Base-by-base conservation (phyloP, 2,329 filamentous ascomycete genomes). In the Ophiostoma himal-ulmi region DNA sequence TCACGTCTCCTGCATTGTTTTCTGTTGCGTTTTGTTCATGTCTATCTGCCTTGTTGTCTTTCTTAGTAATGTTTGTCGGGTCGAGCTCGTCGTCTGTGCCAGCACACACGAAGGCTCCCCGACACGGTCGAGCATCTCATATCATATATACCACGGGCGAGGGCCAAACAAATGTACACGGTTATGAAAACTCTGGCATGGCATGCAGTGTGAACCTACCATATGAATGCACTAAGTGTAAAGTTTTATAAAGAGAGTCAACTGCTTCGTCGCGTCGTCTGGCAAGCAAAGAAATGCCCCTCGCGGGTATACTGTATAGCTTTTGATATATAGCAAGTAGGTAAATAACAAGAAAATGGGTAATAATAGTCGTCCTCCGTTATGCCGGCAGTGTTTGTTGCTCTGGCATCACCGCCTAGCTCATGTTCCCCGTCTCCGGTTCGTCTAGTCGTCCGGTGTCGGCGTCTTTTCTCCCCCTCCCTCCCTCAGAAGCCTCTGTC, bases 271-370 rank as follows among this genome's bases (percentile, higher is more conserved):
- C 37, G 39, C 14, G 39, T 30, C 30, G 30, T 10, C 37, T 13
- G 37, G 13, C 52, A 60, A 62, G 14, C 30, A 37, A 37, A 37
- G 5, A n/a, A 64, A 60, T 30, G 22, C 7, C 60, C 60, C 60
- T 64, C 10, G 60, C 60, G 60, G 60, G 60, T 17, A 22, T 36
- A 22, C 26, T 37, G 60, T 64, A 36, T 64, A 64, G 30, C 60
- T 64, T 37, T 36, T 22, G 57, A 34, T 60, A 64, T 37, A 3
- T 20, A 20, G 22, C 22, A 34, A 20, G 34, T 10, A 39, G 13
- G 57, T 62, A 37, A 37, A 64, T 64, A 64, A 34, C 36, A 64
- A 64, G 60, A 20, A 64, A 64, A 64, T 64, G 60, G 60, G 60
- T 64, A 64, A 64, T 64, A 20, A 39, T 64, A 17, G 17, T 64